phyloP scores from a whole-genome alignment of 495 filamentous ascomycete genomes.

The Penicillium alfredii region DNA sequence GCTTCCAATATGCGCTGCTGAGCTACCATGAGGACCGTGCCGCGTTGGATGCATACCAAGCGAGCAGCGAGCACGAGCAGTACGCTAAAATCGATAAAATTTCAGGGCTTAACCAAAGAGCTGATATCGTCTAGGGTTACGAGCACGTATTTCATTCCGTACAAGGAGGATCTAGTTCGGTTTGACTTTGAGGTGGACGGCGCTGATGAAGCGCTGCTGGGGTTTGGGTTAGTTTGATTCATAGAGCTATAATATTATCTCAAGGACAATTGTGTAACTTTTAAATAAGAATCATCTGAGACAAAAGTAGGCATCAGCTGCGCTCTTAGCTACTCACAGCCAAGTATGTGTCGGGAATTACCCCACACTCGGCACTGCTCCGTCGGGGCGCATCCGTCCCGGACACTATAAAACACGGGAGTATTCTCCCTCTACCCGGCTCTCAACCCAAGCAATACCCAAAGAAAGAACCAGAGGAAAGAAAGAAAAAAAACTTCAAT shows the following conservation, averaged over 20 bases:
- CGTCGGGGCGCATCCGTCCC: conserved; percentile 11
- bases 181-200: conserved; percentile 46
- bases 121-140: conserved; percentile 30
- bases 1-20: conserved; percentile 40
- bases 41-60: conserved; percentile 41
- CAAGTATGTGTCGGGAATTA: no score
- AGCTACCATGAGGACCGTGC: conserved; percentile 40
- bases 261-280: background rate
- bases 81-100: no score
- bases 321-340: no score
- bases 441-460: no score
- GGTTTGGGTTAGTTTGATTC: conserved; percentile 4
- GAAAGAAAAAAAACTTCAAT: background rate
- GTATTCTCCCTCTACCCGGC: no score
- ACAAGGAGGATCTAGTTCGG: conserved; percentile 41
- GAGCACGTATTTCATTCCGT: conserved; percentile 40
- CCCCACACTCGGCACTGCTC: conserved; percentile 2
- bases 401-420: no score
- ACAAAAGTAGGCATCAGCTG: no score
- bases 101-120: no score
- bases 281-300: background rate
- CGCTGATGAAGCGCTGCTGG: conserved; percentile 29
- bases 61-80: conserved; percentile 43
- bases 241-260: background rate
- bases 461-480: background rate